Evolutionary conservation across 768 basidiomycete species (phyloP), one percentile per base, ranked within the genome.

Genomic region (Calocera cornea): DNA sequence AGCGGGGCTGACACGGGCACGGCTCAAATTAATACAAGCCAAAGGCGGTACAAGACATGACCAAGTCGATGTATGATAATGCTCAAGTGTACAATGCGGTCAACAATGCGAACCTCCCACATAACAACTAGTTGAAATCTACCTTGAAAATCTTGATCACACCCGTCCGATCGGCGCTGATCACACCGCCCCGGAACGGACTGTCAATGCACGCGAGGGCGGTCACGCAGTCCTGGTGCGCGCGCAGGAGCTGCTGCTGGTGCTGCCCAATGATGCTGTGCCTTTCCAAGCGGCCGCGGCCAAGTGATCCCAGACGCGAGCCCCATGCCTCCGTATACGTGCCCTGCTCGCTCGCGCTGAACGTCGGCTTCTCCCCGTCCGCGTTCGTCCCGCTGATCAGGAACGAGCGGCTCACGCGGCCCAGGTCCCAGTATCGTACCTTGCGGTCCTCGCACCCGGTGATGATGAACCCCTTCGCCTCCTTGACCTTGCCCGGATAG

Each of bases 91-190:
- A 60, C 54, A 60, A 60, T 60, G 54, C 54, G 5, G 22, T 10
- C 27, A 29, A 27, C 54, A 41, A 67, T 54, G 24, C 29, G 10
- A 66, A 50, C 7, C 41, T 27, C 22, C 3, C 65, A 22, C 7
- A 17, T 10, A 38, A 19, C 40, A 31, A 19, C 27, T 33, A 60
- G 54, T 60, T 60, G 19, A 60, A 60, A 60, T 77, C 76, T 33
- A 79, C 69, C 44, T 77, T 71, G 74, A 78, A 98, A 0, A 97
- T 89, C 75, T 97, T 97, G 70, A 98, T 83, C 22, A 87, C 86
- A 1, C 97, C 97, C 24, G 87, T 82, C 60, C 92, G 82, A 75
- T 98, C 95, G 1, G 90, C 95, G 70, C 89, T 93, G n/a, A 97
- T 84, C 54, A 97, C 83, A 1, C 92, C 90, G 29, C 92, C 93